Conservation (phyloP, 306 rosid species). For the Quercus alba region DNA sequence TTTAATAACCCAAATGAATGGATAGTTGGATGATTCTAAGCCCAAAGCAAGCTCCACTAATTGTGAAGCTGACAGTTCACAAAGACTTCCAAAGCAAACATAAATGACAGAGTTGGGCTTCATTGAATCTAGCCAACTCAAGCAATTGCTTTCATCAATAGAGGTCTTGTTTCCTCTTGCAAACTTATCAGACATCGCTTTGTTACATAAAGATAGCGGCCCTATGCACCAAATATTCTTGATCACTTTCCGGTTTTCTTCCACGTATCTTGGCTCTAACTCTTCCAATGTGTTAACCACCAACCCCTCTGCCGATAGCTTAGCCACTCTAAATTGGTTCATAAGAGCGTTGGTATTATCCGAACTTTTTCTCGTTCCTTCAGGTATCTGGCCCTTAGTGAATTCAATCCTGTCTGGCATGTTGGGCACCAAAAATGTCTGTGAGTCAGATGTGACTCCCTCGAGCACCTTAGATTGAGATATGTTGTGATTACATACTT, state of each 20-base stretch:
- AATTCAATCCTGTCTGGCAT: conserved; percentile 37
- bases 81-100: conserved; percentile 52
- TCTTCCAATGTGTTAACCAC: conserved; percentile 60
- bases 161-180: conserved; percentile 35
- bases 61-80: conserved; percentile 31
- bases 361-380: background rate
- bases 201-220: conserved; percentile 42
- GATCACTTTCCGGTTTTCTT: conserved; percentile 25
- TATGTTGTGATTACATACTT: conserved; percentile 28
- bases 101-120: conserved; percentile 36
- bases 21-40: conserved; percentile 42
- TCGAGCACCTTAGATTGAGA: conserved; percentile 32
- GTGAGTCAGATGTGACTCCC: conserved; percentile 28
- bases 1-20: conserved; percentile 53
- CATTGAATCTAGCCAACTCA: conserved; percentile 50
- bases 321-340: conserved; percentile 36
- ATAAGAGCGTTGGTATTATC: conserved; percentile 10
- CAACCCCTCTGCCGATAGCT: conserved; percentile 35
- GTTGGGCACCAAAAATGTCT: conserved; percentile 38
- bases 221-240: conserved; percentile 41
- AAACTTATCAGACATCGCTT: conserved; percentile 27
- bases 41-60: conserved; percentile 50
- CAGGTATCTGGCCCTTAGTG: conserved; percentile 35
- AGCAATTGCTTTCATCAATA: conserved; percentile 25
- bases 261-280: conserved; percentile 39